Conservation (phyloP, 176 grass and related monocot species). For the Aegilops longissima region DNA sequence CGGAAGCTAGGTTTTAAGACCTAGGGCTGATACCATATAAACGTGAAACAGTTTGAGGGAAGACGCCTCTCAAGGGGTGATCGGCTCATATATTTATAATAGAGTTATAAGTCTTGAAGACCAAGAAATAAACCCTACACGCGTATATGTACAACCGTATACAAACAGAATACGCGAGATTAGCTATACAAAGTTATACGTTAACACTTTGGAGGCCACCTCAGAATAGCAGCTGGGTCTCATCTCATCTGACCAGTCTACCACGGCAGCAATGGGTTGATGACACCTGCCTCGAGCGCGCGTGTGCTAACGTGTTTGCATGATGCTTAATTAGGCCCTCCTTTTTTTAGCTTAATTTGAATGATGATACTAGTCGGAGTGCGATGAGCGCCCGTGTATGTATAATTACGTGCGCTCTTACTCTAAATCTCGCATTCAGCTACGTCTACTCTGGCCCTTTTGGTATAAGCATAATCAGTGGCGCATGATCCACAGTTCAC, state of each 20-base stretch:
- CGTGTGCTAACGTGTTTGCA: slow-evolving; percentile 33
- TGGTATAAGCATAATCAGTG: neutral
- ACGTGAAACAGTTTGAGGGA: too few species aligned
- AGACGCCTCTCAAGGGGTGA: too few species aligned
- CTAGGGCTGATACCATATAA: too few species aligned
- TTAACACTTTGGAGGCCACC: neutral
- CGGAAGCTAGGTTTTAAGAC: too few species aligned
- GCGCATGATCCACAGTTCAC: slow-evolving; percentile 19
- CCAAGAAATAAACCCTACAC: too few species aligned
- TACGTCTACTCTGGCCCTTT: neutral
- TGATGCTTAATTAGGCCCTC: neutral
- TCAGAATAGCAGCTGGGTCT: neutral
- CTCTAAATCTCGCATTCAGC: neutral
- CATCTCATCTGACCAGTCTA: neutral
- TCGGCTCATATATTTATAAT: too few species aligned
- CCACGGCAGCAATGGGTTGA: neutral
- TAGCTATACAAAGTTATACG: too few species aligned
- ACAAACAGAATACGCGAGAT: too few species aligned
- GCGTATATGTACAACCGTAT: too few species aligned
- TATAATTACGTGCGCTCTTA: neutral
- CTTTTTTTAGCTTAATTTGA: neutral
- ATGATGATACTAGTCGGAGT: neutral
- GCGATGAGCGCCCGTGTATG: neutral
- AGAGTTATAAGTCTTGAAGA: too few species aligned
- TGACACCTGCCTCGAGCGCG: neutral